Evolutionary conservation across 176 grass and related monocot genomes (phyloP).

Genomic region (Oryza australiensis): DNA sequence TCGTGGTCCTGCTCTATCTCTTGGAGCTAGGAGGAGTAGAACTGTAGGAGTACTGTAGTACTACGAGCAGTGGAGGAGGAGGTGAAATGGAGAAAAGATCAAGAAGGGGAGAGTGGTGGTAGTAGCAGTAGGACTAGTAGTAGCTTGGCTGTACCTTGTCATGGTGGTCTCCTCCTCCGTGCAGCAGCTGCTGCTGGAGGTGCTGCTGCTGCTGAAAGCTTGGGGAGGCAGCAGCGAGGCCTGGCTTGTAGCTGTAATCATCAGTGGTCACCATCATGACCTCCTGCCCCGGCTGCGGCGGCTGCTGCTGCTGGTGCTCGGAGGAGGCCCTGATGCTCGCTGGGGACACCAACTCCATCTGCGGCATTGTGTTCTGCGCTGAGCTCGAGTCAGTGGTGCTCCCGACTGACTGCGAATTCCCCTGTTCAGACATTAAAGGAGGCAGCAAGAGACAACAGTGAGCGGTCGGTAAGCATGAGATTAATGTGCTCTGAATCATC

Average conservation of each 20-base stretch:
- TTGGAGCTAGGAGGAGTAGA: not conserved
- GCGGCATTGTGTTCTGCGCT: slow-evolving; percentile 74
- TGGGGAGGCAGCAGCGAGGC: slow-evolving; percentile 33
- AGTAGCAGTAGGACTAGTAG: not conserved
- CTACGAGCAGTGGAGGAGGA: not conserved
- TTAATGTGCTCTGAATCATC: slow-evolving; percentile 15
- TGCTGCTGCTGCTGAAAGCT: slow-evolving; percentile 46
- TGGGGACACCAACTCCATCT: slow-evolving; percentile 70
- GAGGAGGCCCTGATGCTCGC: slow-evolving; percentile 46
- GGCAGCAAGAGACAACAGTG: slow-evolving; percentile 32
- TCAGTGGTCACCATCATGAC: slow-evolving; percentile 79
- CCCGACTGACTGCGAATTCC: slow-evolving; percentile 73
- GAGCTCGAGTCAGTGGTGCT: slow-evolving; percentile 92
- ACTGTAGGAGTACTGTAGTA: not conserved
- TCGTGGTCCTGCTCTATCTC: not conserved
- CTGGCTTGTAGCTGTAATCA: slow-evolving; percentile 68
- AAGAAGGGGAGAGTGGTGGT: not conserved
- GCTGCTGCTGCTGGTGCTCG: slow-evolving; percentile 34
- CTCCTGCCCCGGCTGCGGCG: slow-evolving; percentile 33
- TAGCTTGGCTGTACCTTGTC: slow-evolving; percentile 55
- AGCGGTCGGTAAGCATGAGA: slow-evolving; percentile 30
- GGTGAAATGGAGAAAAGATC: slow-evolving; percentile 44
- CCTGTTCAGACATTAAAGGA: slow-evolving; percentile 67
- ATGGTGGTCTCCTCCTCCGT: slow-evolving; percentile 51
- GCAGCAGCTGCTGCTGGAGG: slow-evolving; percentile 30